Evolutionary conservation across 2,329 filamentous ascomycete genomes (phyloP).

Genomic region (Sporothrix inflata): DNA sequence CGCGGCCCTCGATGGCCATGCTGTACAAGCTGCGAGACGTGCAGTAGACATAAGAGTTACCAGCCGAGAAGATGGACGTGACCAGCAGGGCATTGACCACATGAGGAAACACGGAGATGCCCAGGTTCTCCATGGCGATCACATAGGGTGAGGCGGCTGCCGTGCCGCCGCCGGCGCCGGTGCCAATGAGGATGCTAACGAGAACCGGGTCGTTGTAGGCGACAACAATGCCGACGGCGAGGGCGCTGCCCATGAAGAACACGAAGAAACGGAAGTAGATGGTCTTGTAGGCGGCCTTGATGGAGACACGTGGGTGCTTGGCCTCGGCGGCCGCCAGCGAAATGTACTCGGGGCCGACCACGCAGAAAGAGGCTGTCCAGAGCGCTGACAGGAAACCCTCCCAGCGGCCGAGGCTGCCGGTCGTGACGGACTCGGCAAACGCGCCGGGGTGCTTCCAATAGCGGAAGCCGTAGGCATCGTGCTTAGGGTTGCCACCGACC

Average conservation of each 20-base stretch:
- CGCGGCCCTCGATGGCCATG: slow-evolving; percentile 47
- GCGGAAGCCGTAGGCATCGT: slow-evolving; percentile 49
- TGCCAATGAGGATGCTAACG: slow-evolving; percentile 37
- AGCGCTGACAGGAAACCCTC: slow-evolving; percentile 39
- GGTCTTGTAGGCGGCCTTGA: slow-evolving; percentile 68
- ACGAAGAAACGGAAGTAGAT: slow-evolving; percentile 71
- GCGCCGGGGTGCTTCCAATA: slow-evolving; percentile 51
- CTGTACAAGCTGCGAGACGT: slow-evolving; percentile 47
- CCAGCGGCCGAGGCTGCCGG: slow-evolving; percentile 45
- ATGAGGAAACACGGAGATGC: slow-evolving; percentile 67
- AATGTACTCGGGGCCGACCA: slow-evolving; percentile 61
- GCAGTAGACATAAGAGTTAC: slow-evolving; percentile 61
- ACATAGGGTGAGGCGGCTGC: slow-evolving; percentile 66
- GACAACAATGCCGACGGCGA: slow-evolving; percentile 69
- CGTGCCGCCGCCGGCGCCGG: slow-evolving; percentile 44
- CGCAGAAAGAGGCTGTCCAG: slow-evolving; percentile 46
- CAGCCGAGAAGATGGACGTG: slow-evolving; percentile 60
- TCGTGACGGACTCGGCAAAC: slow-evolving; percentile 43
- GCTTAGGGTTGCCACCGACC: slow-evolving; percentile 58
- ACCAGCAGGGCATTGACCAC: slow-evolving; percentile 67
- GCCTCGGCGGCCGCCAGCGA: slow-evolving; percentile 73
- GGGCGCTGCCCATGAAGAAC: slow-evolving; percentile 68
- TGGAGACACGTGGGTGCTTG: slow-evolving; percentile 67
- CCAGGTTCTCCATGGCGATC: slow-evolving; percentile 70
- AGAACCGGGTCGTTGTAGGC: slow-evolving; percentile 58